phyloP scores from a whole-genome alignment of 2,329 filamentous ascomycete genomes.

The Aspergillus ochraceoroseus region DNA sequence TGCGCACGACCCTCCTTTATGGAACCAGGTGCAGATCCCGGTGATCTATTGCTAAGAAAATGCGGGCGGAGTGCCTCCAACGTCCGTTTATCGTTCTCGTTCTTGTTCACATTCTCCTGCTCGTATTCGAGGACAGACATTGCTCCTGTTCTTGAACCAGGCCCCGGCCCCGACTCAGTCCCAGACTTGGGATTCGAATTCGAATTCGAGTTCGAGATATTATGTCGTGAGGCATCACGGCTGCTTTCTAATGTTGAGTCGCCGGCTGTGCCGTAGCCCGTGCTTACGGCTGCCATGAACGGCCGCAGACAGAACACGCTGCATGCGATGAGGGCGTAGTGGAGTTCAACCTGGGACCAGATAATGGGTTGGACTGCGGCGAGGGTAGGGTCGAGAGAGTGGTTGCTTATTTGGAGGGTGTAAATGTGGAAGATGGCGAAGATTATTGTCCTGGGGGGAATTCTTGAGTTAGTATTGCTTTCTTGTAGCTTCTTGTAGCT shows the following conservation, averaged over 20 bases:
- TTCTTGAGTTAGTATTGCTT: too few relatives aligned
- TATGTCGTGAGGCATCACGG: constrained; percentile 15
- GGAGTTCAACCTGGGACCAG: constrained; percentile 37
- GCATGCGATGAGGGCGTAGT: constrained; percentile 37
- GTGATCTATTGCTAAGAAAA: too few relatives aligned
- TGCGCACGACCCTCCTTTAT: background rate
- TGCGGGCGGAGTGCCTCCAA: too few relatives aligned
- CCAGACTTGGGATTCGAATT: constrained; percentile 18
- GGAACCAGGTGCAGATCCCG: constrained; percentile 1
- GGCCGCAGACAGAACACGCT: constrained; percentile 37
- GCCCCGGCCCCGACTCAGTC: constrained; percentile 12
- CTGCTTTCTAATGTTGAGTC: constrained; percentile 29
- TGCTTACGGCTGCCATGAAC: constrained; percentile 37
- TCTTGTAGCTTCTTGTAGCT: too few relatives aligned
- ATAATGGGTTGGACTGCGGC: constrained; percentile 32
- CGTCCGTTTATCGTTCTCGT: too few relatives aligned
- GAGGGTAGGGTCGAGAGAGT: constrained; percentile 35
- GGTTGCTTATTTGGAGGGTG: constrained; percentile 27
- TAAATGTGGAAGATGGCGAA: constrained; percentile 37
- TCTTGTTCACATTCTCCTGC: background rate
- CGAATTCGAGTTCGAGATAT: constrained; percentile 17
- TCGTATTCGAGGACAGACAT: background rate
- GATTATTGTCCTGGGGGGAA: constrained; percentile 35
- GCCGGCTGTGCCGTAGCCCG: constrained; percentile 35
- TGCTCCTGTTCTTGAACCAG: constrained; percentile 4